Percentiles rank a stretch among this genome's conserved stretches.
Evolutionary conservation across 306 rosid species (phyloP).

Genomic region (Lablab purpureus): DNA sequence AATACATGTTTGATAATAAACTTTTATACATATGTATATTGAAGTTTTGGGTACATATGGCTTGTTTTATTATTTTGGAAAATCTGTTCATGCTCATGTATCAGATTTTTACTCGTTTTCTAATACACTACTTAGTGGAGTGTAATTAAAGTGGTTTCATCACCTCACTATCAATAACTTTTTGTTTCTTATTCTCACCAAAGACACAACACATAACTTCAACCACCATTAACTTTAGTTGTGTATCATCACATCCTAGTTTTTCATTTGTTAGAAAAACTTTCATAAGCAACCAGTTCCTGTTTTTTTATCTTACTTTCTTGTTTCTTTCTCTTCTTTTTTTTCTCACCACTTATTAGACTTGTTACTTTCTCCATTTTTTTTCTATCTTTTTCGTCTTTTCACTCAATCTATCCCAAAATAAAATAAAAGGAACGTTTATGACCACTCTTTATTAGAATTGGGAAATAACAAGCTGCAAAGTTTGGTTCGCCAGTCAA

Average conservation of each 20-base stretch:
- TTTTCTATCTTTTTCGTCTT: not conserved
- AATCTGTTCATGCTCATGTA: not conserved
- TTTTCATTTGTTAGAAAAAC: not conserved
- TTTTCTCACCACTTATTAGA: not conserved
- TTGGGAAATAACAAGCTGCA: no score
- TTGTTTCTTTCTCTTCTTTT: not conserved
- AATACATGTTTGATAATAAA: not conserved
- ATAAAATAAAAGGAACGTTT: no score
- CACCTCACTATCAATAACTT: constrained; percentile 5
- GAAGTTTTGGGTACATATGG: not conserved
- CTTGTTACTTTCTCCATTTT: not conserved
- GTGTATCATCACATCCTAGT: not conserved
- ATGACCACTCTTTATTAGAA: not conserved
- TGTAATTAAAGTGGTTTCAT: constrained; percentile 30
- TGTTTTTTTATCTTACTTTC: not conserved
- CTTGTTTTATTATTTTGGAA: not conserved
- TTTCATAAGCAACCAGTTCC: not conserved
- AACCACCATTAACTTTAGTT: not conserved
- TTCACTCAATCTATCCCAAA: not conserved
- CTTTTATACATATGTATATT: not conserved
- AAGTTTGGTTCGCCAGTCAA: no score
- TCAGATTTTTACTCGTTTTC: not conserved
- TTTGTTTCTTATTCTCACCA: constrained; percentile 29
- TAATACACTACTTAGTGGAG: not conserved
- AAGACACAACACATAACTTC: not conserved